Percentiles rank a stretch among this genome's conserved stretches.
phyloP scores from a whole-genome alignment of 805 yeast species.

The Blastobotrys peoriensis region DNA sequence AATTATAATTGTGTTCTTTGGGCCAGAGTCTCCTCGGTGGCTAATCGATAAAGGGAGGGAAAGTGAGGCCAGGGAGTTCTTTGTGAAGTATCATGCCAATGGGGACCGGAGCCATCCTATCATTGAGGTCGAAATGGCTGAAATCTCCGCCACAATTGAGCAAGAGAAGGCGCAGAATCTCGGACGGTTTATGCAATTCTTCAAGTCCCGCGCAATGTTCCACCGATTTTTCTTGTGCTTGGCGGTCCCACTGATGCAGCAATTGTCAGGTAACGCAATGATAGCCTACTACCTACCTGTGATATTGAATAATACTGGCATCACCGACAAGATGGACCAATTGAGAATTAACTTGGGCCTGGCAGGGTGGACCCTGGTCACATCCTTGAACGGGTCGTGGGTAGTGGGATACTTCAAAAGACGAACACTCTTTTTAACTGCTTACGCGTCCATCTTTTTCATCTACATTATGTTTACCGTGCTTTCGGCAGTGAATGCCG shows the following conservation, averaged over 20 bases:
- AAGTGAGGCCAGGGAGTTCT: conserved; percentile 28
- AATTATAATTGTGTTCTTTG: neutral
- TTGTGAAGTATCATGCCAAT: conserved; percentile 7
- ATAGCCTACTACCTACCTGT: conserved; percentile 39
- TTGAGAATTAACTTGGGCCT: conserved; percentile 12
- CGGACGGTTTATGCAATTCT: conserved; percentile 6
- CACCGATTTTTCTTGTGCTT: conserved; percentile 8
- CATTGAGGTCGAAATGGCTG: conserved; percentile 12
- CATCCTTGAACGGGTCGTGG: neutral
- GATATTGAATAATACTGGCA: conserved; percentile 49
- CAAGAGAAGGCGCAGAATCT: conserved; percentile 8
- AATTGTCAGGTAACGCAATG: conserved; percentile 16
- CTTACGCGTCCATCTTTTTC: conserved; percentile 39
- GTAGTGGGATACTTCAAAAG: conserved; percentile 42
- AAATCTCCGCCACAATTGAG: conserved; percentile 12
- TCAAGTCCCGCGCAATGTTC: conserved; percentile 5
- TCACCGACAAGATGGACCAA: conserved; percentile 28
- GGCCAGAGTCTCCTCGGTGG: conserved; percentile 11
- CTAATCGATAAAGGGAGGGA: conserved; percentile 3
- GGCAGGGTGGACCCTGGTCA: conserved; percentile 4
- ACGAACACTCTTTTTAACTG: conserved; percentile 48
- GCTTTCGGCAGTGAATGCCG: no score
- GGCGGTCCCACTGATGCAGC: conserved; percentile 9
- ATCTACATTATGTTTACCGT: conserved; percentile 35
- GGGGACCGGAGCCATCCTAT: conserved; percentile 9